Evolutionary conservation across 2,329 filamentous ascomycete genomes (phyloP), one percentile per base, ranked within the genome.

Genomic region (Neofusicoccum parvum): DNA sequence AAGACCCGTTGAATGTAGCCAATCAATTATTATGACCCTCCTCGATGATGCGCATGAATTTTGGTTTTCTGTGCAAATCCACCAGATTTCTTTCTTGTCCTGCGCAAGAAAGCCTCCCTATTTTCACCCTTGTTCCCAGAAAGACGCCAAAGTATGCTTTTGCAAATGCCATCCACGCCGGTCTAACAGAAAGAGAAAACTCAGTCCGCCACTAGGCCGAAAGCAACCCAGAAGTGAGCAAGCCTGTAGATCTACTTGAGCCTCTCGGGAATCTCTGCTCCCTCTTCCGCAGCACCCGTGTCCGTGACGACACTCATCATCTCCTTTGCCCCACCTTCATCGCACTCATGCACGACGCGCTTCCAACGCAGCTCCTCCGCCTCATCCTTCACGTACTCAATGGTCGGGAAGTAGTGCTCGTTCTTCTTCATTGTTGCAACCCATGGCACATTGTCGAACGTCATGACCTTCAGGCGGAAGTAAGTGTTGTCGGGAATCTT

Each of bases 381-480:
- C 1, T 78, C 63, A 67, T 89, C 87, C 72, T 89, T 89, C 62
- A 86, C 73, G 67, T 88, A 89, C 75, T 89, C 87, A 36, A 88
- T 85, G 67, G 88, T 89, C 2, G 87, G 87, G 80, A 89, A 90
- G 77, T 99, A 99, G 79, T 99, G 95, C 76, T 99, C 94, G 72
- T 97, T 97, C 86, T 98, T 98, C 88, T 99, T 99, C 92, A 99
- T 97, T 9, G 95, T 99, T 45, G 96, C 92, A n/a, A 99, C 93
- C 93, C 95, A 99, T 3, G 94, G 94, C 10, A 99, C 93, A 73
- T 96, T 96, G 78, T 99, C 95, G 74, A 99, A 99, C 0, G 95
- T 98, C 77, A 98, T 92, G n/a, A 95, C 92, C 77, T 94, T 94
- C 62, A 99, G 85, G 17, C 95, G 89, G 88, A 99, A 99, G 80